Evolutionary conservation across 768 basidiomycete genomes (phyloP), one percentile per base, ranked within the genome.

Genomic region (Tephrocybe sp.): DNA sequence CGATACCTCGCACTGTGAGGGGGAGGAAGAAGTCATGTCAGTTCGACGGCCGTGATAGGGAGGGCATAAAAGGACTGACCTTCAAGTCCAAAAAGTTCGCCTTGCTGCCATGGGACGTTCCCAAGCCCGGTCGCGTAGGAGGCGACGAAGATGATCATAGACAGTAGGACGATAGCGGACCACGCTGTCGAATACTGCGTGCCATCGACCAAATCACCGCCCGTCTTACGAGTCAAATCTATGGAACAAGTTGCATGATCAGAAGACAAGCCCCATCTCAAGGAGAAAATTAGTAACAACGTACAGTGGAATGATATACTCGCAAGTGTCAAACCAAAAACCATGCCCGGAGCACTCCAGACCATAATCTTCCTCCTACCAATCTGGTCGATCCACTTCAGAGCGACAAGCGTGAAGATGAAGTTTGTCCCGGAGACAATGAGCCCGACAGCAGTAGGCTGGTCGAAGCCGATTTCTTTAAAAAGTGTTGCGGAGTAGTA

Each of bases 91-190:
- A 93, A 93, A 10, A 93, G 75, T 63, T 92, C 90, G 38, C 88
- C 89, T 65, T 91, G 90, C 60, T 90, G 88, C 90, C 90, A 92
- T 0, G 90, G 90, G 2, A 90, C 83, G 59, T 89, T 88, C 0
- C 89, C 89, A 14, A 90, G 69, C 3, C 89, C 86, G 2, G 80
- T 86, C 0, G 88, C 91, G 61, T 93, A 93, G 9, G 85, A 85
- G 1, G 86, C 86, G 18, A 91, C 89, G 67, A 86, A 93, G 57
- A 88, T 62, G 57, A 93, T 82, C 87, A 93, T 92, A n/a, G 85
- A 79, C 5, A 85, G 54, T n/a, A 92, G 66, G 3, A 92, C 86
- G 51, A 88, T 68, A 1, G 76, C 77, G 4, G 85, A 86, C 84
- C 84, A 90, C 14, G 74, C 64, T 24, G 64, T 62, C 15, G 60